Evolutionary conservation across 169 alveolate species (phyloP).

Genomic region (Plasmodium cynomolgi): DNA sequence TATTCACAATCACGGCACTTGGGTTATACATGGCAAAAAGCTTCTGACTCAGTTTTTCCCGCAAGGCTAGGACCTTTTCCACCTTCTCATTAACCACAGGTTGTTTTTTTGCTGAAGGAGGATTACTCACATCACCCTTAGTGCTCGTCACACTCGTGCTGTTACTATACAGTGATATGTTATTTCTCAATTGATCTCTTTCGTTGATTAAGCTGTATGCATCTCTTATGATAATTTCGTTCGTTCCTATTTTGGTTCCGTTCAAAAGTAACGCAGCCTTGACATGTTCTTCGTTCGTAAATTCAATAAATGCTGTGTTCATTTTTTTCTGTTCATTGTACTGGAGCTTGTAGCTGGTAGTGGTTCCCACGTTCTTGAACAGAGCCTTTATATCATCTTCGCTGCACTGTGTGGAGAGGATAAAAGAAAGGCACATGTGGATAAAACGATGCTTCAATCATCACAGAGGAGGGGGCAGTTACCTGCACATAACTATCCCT

Average conservation of each 20-base stretch:
- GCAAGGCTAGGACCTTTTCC: constrained; percentile 71
- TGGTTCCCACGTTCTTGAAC: constrained; percentile 75
- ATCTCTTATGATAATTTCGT: constrained; percentile 58
- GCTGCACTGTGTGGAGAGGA: constrained; percentile 45
- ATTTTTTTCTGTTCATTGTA: constrained; percentile 44
- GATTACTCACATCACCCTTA: not conserved
- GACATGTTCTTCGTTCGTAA: constrained; percentile 75
- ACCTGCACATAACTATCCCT: not conserved
- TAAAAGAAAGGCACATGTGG: not conserved
- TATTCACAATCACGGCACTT: constrained; percentile 30
- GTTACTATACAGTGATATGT: constrained; percentile 34
- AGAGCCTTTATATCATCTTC: constrained; percentile 70
- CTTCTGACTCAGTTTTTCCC: constrained; percentile 71
- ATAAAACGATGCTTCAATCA: not conserved
- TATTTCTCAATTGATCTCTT: constrained; percentile 28
- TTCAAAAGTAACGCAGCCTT: constrained; percentile 76
- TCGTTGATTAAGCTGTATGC: constrained; percentile 62
- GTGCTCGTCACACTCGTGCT: not conserved
- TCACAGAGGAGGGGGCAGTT: not conserved
- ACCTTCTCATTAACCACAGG: constrained; percentile 73
- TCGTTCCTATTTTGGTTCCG: constrained; percentile 44
- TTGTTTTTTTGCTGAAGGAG: not conserved
- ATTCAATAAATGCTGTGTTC: constrained; percentile 75
- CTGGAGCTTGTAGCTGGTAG: constrained; percentile 62
- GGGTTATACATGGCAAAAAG: constrained; percentile 74